Evolutionary conservation across 305 asterid genomes (phyloP).

Genomic region (Fraxinus xanthoxyloides): DNA sequence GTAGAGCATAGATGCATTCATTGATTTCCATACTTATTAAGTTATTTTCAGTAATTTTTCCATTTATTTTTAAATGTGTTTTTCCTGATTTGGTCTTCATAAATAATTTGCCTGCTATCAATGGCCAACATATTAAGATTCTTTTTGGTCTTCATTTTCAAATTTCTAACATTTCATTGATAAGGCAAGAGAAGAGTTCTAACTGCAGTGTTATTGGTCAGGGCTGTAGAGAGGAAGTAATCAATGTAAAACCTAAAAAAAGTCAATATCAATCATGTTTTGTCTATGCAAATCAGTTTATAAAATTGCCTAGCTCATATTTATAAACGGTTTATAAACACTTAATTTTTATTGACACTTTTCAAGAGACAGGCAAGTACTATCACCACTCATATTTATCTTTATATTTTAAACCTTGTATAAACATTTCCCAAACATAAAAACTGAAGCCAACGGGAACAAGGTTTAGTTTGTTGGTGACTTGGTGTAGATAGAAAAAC

Average conservation of each 20-base stretch:
- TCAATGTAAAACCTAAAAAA: not conserved
- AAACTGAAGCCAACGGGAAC: not conserved
- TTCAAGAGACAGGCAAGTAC: not conserved
- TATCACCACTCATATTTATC: not conserved
- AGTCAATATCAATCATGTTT: not conserved
- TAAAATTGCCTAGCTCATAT: not conserved
- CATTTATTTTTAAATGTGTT: not conserved
- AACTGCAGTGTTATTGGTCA: not conserved
- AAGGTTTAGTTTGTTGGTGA: not conserved
- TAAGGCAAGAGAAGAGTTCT: not conserved
- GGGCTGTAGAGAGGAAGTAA: not conserved
- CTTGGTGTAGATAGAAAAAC: not conserved
- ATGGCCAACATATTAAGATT: not conserved
- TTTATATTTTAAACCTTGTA: not conserved
- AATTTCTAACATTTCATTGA: not conserved
- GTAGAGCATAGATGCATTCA: constrained; percentile 4
- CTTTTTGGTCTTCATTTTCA: not conserved
- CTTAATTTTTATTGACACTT: not conserved
- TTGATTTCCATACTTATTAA: not conserved
- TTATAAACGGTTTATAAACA: not conserved
- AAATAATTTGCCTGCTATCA: not conserved
- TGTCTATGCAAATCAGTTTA: not conserved
- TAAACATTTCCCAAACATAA: not conserved
- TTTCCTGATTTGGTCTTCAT: constrained; percentile 3
- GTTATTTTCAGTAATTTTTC: constrained; percentile 7